Evolutionary conservation across 176 grass and related monocot species (phyloP), one percentile per base, ranked within the genome.

Genomic region (Hsuehochloa calcarea): DNA sequence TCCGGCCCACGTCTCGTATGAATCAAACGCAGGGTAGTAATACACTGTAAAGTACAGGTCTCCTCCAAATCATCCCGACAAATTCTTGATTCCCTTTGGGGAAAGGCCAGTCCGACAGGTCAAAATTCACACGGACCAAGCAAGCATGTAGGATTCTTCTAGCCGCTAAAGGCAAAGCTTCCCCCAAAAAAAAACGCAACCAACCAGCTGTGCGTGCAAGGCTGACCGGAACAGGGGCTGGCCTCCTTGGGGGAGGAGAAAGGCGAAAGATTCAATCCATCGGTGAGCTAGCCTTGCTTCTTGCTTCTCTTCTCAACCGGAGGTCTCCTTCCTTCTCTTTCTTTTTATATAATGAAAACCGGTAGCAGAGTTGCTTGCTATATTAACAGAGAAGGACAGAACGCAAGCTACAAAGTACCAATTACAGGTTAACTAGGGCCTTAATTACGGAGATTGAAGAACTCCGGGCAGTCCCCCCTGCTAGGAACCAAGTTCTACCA

Each of bases 161-260:
- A 8, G 37, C 66, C 45, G 67, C 10, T 10, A 20, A 47, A 60
- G 39, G 29, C 39, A 72, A n/a, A 59, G 29, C 59, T 20, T 2
- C 2, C 31, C 31, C 31, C 31, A 17, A 20, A 19, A 61, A 72
- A 60, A 60, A 22, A 47, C 46, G 11, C 46, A 19, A 8, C 17
- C 66, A 11, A 62, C 41, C 67, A 65, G 41, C 12, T 72, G 87
- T 85, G 77, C 87, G 87, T 89, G 82, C 87, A 85, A 84, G 81
- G 81, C 81, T 89, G 87, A 89, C 87, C 87, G 5, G 55, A 78
- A 49, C 80, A 71, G 60, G 34, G 44, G 6, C 19, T 4, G 8
- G 26, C 78, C 47, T 19, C 55, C 84, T 86, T 39, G 88, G 83
- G 71, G 54, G 70, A 82, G 64, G 54, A 52, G 88, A 86, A 86